Percentiles rank a stretch among this genome's conserved stretches.
These are phyloP conservation scores for Exophiala sideris DNA, from an alignment of 2,329 filamentous ascomycete species.

Conservation along the genomic window DNA sequence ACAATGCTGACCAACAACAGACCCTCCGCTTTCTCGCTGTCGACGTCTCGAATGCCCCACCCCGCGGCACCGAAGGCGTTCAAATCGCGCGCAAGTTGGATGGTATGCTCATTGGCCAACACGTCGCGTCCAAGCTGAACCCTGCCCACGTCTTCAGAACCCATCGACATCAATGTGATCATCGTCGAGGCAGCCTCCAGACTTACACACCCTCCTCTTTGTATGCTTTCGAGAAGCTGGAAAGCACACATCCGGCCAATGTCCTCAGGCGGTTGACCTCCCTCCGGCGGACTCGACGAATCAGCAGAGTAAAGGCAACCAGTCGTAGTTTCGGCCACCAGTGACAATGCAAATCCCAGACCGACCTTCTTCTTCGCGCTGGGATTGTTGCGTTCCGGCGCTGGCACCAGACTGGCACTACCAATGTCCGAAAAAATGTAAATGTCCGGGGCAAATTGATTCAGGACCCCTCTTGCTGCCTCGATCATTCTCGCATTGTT, in stretches of 20 bases:
- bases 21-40: constrained; percentile 56
- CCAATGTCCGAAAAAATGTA: constrained; percentile 75
- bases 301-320: constrained; percentile 88
- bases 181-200: constrained; percentile 69
- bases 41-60: constrained; percentile 80
- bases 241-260: constrained; percentile 84
- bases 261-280: constrained; percentile 83
- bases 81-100: constrained; percentile 79
- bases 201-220: constrained; percentile 76
- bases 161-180: constrained; percentile 94
- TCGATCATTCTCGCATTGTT: constrained; percentile 97
- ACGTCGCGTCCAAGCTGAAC: constrained; percentile 78
- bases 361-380: constrained; percentile 62
- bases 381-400: constrained; percentile 65
- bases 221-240: constrained; percentile 80
- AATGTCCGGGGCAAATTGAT: constrained; percentile 80
- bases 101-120: constrained; percentile 72
- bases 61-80: constrained; percentile 84
- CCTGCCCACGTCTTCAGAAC: constrained; percentile 88
- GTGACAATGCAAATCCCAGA: constrained; percentile 83
- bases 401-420: constrained; percentile 58
- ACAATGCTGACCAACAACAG: constrained; percentile 89
- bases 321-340: constrained; percentile 89
- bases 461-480: constrained; percentile 79
- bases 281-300: constrained; percentile 67